A percentile compares a stretch with the other conserved stretches of the same genome.
Conservation (phyloP, 192 early-diverging fungal species). For the Coemansia guatemalensis region DNA sequence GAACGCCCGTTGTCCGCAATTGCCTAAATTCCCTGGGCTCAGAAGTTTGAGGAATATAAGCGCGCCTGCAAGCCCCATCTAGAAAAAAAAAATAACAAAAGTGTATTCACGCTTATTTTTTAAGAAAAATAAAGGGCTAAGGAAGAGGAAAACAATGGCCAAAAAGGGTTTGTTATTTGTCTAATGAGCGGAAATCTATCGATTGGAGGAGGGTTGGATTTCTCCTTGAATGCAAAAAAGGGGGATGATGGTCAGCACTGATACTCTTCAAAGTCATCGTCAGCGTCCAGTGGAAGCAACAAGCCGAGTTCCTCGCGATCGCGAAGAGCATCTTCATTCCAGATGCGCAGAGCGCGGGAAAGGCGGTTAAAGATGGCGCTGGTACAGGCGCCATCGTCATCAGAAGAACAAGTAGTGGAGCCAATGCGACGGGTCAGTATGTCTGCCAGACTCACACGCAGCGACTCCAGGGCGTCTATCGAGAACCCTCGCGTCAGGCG, state of each 20-base stretch:
- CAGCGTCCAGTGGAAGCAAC: background rate
- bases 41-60: background rate
- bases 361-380: background rate
- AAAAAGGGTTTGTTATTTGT: too few species aligned
- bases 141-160: background rate
- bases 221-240: background rate
- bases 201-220: too few species aligned
- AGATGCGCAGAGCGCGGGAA: background rate
- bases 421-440: background rate
- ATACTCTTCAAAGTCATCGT: background rate
- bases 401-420: background rate
- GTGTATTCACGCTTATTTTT: background rate
- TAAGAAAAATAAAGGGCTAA: too few species aligned
- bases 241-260: too few species aligned
- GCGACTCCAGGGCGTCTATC: slow-evolving; percentile 12
- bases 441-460: slow-evolving; percentile 10
- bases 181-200: too few species aligned
- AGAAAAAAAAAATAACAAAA: background rate
- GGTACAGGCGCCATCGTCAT: background rate
- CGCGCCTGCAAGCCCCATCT: background rate
- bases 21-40: background rate
- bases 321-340: background rate
- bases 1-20: background rate
- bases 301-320: background rate
- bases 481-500: slow-evolving; percentile 4